Conservation (phyloP, 2,329 filamentous ascomycete species). For the Neoscytalidium dimidiatum region DNA sequence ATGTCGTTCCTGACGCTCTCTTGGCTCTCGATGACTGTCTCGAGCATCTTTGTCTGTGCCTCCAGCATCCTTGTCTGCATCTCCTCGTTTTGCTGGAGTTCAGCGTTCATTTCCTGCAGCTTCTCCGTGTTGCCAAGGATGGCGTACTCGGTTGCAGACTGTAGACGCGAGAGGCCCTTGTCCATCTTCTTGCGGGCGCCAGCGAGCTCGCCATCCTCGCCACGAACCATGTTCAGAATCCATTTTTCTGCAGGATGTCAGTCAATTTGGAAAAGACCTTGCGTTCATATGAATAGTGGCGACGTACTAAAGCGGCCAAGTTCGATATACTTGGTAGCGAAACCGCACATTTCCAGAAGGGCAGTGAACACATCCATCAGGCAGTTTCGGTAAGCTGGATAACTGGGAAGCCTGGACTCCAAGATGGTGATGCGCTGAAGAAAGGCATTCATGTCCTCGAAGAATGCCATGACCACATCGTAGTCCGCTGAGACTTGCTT, state of each 20-base stretch:
- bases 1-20: background rate
- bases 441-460: conserved; percentile 42
- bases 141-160: conserved; percentile 37
- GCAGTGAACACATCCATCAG: conserved; percentile 40
- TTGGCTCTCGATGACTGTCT: background rate
- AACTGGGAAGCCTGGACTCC: conserved; percentile 32
- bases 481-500: conserved; percentile 40
- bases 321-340: conserved; percentile 31
- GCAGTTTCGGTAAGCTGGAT: conserved; percentile 35
- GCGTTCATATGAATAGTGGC: no score
- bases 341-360: conserved; percentile 36
- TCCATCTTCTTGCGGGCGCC: conserved; percentile 34
- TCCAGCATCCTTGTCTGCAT: background rate
- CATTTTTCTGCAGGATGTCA: conserved; percentile 30
- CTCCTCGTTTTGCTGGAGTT: background rate
- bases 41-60: background rate
- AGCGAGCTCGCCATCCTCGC: conserved; percentile 35
- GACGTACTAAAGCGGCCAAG: conserved; percentile 33
- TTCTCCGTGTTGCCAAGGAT: conserved; percentile 17
- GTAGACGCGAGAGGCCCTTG: conserved; percentile 29
- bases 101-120: background rate
- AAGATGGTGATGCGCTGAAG: conserved; percentile 37
- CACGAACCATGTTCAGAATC: conserved; percentile 34
- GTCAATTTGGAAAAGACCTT: conserved; percentile 24
- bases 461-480: conserved; percentile 41